Evolutionary conservation across 257 asterid genomes (phyloP).

Genomic region (Nemophila menziesii): DNA sequence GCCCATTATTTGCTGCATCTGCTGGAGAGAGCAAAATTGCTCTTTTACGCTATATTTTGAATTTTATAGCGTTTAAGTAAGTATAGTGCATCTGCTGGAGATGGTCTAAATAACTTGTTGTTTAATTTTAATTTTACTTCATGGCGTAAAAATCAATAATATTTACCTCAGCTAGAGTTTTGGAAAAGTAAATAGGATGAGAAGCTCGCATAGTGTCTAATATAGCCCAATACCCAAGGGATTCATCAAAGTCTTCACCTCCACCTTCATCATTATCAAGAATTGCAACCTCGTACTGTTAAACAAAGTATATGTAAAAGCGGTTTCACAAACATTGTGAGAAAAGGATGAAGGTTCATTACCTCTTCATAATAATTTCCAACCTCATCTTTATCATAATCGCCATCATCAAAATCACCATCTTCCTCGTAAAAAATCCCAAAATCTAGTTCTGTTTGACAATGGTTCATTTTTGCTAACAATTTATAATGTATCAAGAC

Average conservation of each 20-base stretch:
- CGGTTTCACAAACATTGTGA: conserved; percentile 14
- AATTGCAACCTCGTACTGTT: conserved; percentile 84
- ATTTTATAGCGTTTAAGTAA: too few relatives aligned
- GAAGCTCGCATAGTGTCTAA: conserved; percentile 90
- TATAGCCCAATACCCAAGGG: conserved; percentile 91
- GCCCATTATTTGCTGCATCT: too few relatives aligned
- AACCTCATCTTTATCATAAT: conserved; percentile 39
- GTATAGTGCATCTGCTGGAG: too few relatives aligned
- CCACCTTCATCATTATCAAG: conserved; percentile 61
- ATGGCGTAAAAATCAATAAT: background rate
- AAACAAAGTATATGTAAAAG: too few relatives aligned
- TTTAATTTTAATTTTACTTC: background rate
- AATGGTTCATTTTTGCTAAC: conserved; percentile 61
- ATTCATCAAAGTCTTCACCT: conserved; percentile 69
- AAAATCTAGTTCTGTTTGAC: conserved; percentile 60
- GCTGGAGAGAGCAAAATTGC: too few relatives aligned
- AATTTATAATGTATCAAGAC: conserved; percentile 81
- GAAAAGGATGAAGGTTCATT: too few relatives aligned
- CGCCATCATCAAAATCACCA: conserved; percentile 59
- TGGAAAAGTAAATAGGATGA: conserved; percentile 93
- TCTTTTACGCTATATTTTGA: too few relatives aligned
- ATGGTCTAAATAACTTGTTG: too few relatives aligned
- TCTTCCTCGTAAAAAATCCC: conserved; percentile 58
- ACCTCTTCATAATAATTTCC: conserved; percentile 35
- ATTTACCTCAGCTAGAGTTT: conserved; percentile 68